Conservation (phyloP, 176 grass and related monocot species). For the Aegilops tauschii region DNA sequence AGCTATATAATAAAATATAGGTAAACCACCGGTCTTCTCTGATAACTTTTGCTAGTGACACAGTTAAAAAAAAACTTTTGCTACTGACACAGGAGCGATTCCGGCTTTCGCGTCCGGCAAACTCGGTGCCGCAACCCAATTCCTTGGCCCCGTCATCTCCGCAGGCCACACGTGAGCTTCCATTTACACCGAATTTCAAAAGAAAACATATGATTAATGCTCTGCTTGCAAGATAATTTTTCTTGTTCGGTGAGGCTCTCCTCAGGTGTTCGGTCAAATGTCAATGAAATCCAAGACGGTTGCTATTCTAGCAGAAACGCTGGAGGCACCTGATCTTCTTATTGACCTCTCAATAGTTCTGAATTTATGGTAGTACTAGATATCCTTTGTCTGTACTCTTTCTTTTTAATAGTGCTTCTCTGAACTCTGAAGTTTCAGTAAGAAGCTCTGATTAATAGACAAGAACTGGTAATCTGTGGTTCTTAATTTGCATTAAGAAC, state of each 20-base stretch:
- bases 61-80: too few relatives aligned
- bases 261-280: slow-evolving; percentile 24
- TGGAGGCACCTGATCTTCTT: neutral
- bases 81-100: neutral
- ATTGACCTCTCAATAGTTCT: neutral
- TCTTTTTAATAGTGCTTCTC: neutral
- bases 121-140: neutral
- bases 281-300: neutral
- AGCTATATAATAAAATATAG: too few relatives aligned
- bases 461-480: neutral
- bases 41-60: too few relatives aligned
- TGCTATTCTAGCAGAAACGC: neutral
- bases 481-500: neutral
- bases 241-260: neutral
- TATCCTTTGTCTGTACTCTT: neutral
- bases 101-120: neutral
- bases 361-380: neutral
- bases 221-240: neutral
- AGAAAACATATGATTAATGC: neutral
- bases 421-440: neutral
- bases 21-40: too few relatives aligned
- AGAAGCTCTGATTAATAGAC: neutral
- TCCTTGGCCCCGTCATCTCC: neutral
- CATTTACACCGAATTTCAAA: neutral
- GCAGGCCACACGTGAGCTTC: neutral